phyloP scores from a whole-genome alignment of 2,329 filamentous ascomycete species.

The Leptodontidium sp. region DNA sequence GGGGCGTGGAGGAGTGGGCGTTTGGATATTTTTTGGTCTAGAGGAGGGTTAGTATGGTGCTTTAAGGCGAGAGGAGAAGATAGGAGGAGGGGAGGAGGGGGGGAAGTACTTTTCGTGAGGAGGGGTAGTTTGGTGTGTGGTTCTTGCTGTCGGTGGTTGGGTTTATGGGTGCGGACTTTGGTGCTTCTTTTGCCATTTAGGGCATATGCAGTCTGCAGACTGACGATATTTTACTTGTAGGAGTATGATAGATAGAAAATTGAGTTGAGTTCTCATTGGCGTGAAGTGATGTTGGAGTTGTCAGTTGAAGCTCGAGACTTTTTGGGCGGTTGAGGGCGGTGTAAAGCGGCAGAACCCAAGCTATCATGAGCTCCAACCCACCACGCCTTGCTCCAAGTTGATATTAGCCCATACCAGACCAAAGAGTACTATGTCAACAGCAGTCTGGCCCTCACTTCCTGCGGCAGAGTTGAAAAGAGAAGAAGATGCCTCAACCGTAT shows the following conservation, averaged over 20 bases:
- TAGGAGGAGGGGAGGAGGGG: background rate
- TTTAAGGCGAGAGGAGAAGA: background rate
- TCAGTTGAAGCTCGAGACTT: conserved; percentile 8
- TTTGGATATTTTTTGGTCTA: conserved; percentile 46
- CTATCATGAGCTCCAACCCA: conserved; percentile 10
- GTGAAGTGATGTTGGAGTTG: background rate
- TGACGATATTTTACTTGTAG: background rate
- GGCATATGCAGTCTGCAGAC: background rate
- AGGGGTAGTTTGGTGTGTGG: conserved; percentile 37
- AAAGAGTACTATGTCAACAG: conserved; percentile 25
- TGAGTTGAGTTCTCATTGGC: background rate
- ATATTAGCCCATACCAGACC: background rate
- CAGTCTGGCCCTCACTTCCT: conserved; percentile 44
- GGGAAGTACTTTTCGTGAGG: conserved; percentile 34
- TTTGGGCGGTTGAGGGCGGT: conserved; percentile 9
- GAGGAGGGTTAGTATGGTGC: background rate
- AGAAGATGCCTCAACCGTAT: conserved; percentile 45
- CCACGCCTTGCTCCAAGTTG: background rate
- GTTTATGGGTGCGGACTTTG: background rate
- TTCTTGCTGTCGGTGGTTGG: conserved; percentile 2
- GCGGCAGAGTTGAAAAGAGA: conserved; percentile 39
- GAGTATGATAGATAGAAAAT: background rate
- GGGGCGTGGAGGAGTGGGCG: conserved; percentile 47
- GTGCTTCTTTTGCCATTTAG: conserved; percentile 32
- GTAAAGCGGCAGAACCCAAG: conserved; percentile 9